phyloP scores from a whole-genome alignment of 345 rosid species.

The Odontarrhena argentea region DNA sequence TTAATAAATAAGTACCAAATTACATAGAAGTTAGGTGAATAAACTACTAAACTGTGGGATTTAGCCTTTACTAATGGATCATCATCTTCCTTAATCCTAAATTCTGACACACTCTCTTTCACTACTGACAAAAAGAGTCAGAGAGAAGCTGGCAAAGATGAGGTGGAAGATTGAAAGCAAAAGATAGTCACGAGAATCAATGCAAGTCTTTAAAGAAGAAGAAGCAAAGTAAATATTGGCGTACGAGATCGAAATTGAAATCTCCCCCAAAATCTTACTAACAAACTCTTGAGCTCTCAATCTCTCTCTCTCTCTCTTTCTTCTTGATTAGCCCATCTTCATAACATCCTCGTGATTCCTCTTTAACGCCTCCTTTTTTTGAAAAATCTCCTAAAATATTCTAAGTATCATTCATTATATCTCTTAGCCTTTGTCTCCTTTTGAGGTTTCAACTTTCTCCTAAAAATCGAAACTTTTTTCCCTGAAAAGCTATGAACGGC shows the following conservation, averaged over 20 bases:
- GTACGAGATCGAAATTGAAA: background rate
- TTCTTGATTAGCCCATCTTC: constrained; percentile 20
- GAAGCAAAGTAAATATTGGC: constrained; percentile 22
- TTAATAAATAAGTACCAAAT: background rate
- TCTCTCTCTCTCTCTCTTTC: constrained; percentile 9
- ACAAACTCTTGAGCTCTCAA: constrained; percentile 22
- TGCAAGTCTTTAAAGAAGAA: constrained; percentile 1
- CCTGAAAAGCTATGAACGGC: constrained; percentile 56
- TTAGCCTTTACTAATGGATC: background rate
- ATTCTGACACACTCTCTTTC: background rate
- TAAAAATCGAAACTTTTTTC: constrained; percentile 7
- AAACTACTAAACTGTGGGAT: constrained; percentile 15
- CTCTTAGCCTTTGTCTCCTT: constrained; percentile 43
- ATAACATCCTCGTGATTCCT: constrained; percentile 40
- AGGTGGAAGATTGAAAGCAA: constrained; percentile 28
- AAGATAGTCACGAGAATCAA: constrained; percentile 40
- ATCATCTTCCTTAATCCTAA: constrained; percentile 22
- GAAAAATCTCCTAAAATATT: constrained; percentile 15
- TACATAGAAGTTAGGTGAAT: background rate
- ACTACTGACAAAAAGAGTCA: background rate
- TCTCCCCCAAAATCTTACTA: background rate
- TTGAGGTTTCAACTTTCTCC: constrained; percentile 11
- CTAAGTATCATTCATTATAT: constrained; percentile 17
- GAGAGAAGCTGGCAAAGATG: constrained; percentile 32
- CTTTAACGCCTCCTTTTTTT: constrained; percentile 38